Base-by-base conservation (phyloP, 176 grass and related monocot genomes). In the Triticum dicoccoides region DNA sequence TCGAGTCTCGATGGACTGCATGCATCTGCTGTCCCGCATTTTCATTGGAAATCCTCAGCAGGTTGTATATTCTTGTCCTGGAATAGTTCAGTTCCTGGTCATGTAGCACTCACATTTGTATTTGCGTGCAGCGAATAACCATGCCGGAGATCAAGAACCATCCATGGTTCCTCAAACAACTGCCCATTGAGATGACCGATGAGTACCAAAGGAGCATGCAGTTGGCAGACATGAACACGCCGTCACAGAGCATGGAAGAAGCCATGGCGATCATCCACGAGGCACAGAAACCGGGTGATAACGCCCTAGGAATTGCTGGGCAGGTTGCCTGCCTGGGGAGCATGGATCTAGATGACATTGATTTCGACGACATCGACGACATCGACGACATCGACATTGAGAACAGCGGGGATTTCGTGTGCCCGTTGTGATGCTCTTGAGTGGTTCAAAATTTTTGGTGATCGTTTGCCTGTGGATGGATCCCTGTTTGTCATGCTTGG, bases 31-130 rank as follows among this genome's bases (percentile, higher is more conserved):
- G 75, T 95, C 95, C 63, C 86, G 90, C 84, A 92, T 98, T 83
- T 98, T 98, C 34, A 91, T 98, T 4, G 93, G 80, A 79, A 92
- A 90, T 66, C 91, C 95, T 78, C 93, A 98, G 64, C 95, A 95
- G 89, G 96, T 91, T 76, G 9, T 32, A 32, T 79, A 76, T 39
- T 86, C 44, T 37, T 52, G 12, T 64, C 61, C 1, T 61, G 14
- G 35, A 44, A 61, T 27, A 23, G 37, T 89, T 56, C 45, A 67
- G 18, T 8, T 72, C 69, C 9, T 29, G 24, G 24, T 11, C 29
- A 29, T 27, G 13, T 74, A 63, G 75, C 5, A 6, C n/a, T 76
- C 8, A 69, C 42, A 18, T 29, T 45, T 81, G 7, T 9, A 69
- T 73, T 73, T 20, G 17, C 66, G 59, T 77, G 77, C 90, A 98